Base-by-base conservation (phyloP, 768 basidiomycete species). In the Mycena vulgaris region DNA sequence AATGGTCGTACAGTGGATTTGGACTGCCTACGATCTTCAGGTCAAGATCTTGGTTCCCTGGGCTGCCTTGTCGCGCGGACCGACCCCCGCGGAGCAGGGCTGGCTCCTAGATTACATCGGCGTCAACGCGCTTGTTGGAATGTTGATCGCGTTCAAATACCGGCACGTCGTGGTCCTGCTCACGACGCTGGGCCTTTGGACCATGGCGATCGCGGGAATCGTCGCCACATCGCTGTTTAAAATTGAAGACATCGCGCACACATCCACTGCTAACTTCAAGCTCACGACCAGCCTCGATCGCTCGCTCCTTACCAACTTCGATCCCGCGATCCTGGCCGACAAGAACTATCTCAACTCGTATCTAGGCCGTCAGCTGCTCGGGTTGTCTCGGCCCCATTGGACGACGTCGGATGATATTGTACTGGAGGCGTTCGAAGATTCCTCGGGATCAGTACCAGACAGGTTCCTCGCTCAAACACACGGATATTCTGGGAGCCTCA, bases 81-180 rank as follows among this genome's bases (percentile, higher is more conserved):
- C 48, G 0, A n/a, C 55, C 16, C 62, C 68, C 13, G 68, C 68
- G 1, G 5, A n/a, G 42, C 21, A 64, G 16, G 30, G 60, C 55
- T 63, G 60, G 61, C 53, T 69, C 39, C 27, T 69, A 14, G 53
- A 69, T 30, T 69, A 69, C 55, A 23, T 63, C 47, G 60, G 61
- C n/a, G 42, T 14, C 53, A 51, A 64, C 35, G 11, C 14, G 13
- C 2, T 64, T 25, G 19, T 39, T 5, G 33, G 14, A 1, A 4
- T 69, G 6, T 58, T 19, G 37, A 63, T 28, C 6, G 68, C 68
- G 13, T n/a, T 63, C 35, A 33, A 25, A 45, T 53, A 51, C 27
- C 28, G 68, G n/a, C 68, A 69, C 35, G 8, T 40, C n/a, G 52
- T 64, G 7, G 55, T 69, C 23, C 62, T 63, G 2, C 45, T 69